Percentiles rank a stretch among this genome's conserved stretches.
Evolutionary conservation across 2,329 filamentous ascomycete genomes (phyloP).

Genomic region (Allantophomopsis cytisporea): DNA sequence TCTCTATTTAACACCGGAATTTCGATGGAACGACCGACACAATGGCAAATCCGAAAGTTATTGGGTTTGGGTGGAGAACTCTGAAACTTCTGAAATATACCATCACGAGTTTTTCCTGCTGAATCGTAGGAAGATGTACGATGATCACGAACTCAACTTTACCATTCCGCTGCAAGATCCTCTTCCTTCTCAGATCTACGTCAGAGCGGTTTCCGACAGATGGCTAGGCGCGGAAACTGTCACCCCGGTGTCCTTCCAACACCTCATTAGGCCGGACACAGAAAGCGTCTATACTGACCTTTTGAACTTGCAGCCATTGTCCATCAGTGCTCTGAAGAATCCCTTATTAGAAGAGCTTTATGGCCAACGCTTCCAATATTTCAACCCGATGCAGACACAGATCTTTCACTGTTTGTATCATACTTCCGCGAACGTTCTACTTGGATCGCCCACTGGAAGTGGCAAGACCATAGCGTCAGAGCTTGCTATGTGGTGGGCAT

Average conservation of each 20-base stretch:
- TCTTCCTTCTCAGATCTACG: conserved; percentile 88
- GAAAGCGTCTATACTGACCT: conserved; percentile 96
- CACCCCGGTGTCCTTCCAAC: conserved; percentile 90
- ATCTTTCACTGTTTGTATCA: conserved; percentile 96
- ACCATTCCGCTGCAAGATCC: conserved; percentile 93
- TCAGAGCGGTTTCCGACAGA: conserved; percentile 83
- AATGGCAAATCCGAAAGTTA: conserved; percentile 94
- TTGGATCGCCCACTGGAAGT: conserved; percentile 92
- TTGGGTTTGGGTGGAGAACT: conserved; percentile 99
- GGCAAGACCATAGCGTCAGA: conserved; percentile 96
- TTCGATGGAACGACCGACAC: conserved; percentile 85
- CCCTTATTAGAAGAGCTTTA: conserved; percentile 81
- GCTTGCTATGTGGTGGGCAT: conserved; percentile 99
- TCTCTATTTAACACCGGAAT: conserved; percentile 76
- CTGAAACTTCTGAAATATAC: conserved; percentile 93
- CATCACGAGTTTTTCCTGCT: conserved; percentile 97
- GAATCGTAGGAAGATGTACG: conserved; percentile 75
- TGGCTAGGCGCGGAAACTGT: conserved; percentile 97
- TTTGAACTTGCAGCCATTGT: conserved; percentile 79
- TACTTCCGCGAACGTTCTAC: conserved; percentile 78
- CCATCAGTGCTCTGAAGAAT: conserved; percentile 79
- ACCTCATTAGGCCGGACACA: conserved; percentile 91
- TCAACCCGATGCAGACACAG: conserved; percentile 99
- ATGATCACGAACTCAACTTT: conserved; percentile 96
- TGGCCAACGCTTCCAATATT: conserved; percentile 78